Evolutionary conservation across 2,329 filamentous ascomycete genomes (phyloP), one percentile per base, ranked within the genome.

Genomic region (Fusarium sp.): DNA sequence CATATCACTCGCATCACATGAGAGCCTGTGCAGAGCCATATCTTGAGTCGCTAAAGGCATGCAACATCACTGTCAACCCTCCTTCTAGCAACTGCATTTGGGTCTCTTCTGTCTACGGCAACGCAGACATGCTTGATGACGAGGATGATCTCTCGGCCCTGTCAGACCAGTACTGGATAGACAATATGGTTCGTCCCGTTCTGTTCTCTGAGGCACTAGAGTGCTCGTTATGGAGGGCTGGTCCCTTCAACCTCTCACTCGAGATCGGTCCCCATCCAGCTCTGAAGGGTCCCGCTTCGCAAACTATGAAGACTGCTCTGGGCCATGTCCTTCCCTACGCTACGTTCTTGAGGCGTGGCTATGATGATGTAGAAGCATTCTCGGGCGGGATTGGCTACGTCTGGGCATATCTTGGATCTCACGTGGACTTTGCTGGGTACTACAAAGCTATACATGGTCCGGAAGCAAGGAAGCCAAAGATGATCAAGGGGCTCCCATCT

Each of bases 1-100:
- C 61, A 0, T 68, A 68, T 42, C 65, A 68, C 8, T 68, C 65
- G 0, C 26, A 39, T 10, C 65, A 68, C 1, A 65, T 68, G 61
- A 10, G 28, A 4, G 28, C 61, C 2, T 68, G 65, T 6, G 61
- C 61, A 13, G 45, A 66, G 10, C 53, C 65, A 18, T 66, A 68
- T 15, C 44, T 67, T 20, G 26, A 51, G 22, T 47, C 51, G 0
- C 44, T 67, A 3, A 26, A 58, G 26, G 38, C 42, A 2, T 64
- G 55, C n/a, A 35, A 54, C 13, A 47, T 62, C 11, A 30, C 20
- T 5, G 8, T 48, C 7, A 64, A 35, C 6, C 11, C 12, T 8
- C 36, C 61, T 12, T 17, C 36, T 4, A 42, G 12, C 22, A 50
- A 41, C 20, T 56, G 44, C 6, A 56, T 41, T 17, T 66, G 64